Evolutionary conservation across 768 basidiomycete genomes (phyloP).

Genomic region (Strobilomyces confusus): DNA sequence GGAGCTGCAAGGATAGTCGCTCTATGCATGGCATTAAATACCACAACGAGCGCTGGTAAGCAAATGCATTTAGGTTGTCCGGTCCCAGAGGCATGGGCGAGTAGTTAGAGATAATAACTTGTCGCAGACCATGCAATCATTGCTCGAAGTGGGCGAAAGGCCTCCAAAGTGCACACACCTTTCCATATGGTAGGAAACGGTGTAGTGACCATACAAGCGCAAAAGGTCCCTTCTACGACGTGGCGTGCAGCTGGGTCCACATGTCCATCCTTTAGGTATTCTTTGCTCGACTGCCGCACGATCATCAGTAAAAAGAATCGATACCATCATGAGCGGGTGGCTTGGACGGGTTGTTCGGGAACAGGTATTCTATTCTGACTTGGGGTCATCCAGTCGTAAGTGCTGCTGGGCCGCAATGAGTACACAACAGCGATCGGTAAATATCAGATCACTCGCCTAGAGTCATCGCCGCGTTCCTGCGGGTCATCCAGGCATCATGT

Average conservation of each 20-base stretch:
- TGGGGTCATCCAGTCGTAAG: not conserved
- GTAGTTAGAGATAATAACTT: not conserved
- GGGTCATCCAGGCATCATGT: not conserved
- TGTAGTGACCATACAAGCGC: not conserved
- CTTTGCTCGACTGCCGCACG: too few species aligned
- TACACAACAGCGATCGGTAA: not conserved
- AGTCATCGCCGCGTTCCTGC: not conserved
- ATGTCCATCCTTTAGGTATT: not conserved
- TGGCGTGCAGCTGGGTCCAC: not conserved
- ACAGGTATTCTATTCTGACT: not conserved
- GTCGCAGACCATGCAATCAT: not conserved
- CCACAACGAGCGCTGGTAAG: too few species aligned
- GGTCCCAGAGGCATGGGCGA: not conserved
- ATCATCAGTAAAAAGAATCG: too few species aligned
- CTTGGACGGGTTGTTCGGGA: not conserved
- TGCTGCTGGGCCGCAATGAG: not conserved
- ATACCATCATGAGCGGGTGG: too few species aligned
- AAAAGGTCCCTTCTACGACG: not conserved
- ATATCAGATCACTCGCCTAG: not conserved
- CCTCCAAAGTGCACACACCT: not conserved
- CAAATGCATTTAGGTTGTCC: not conserved
- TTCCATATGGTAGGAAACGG: conserved; percentile 3
- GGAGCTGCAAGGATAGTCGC: too few species aligned
- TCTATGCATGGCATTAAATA: too few species aligned
- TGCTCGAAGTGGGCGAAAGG: not conserved